A percentile compares a stretch with the other conserved stretches of the same genome.
Conservation (phyloP, 2,329 filamentous ascomycete genomes). For the Xylaria sp. region DNA sequence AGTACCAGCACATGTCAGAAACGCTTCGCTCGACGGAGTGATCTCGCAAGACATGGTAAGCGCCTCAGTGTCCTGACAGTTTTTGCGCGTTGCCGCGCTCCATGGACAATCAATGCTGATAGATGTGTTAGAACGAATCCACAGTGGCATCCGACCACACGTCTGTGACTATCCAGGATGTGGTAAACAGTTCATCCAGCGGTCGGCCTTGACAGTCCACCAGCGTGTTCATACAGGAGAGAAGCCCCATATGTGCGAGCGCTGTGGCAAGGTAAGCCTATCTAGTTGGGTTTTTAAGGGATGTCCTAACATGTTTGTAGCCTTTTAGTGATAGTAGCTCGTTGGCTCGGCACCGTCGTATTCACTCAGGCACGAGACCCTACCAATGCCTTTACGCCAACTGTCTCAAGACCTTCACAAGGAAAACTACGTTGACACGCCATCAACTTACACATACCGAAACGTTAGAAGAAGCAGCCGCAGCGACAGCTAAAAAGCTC, state of each 20-base stretch:
- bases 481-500: conserved; percentile 86
- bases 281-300: background rate
- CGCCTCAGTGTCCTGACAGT: conserved; percentile 30
- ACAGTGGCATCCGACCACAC: conserved; percentile 90
- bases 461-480: conserved; percentile 92
- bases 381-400: conserved; percentile 98
- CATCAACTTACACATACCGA: conserved; percentile 97
- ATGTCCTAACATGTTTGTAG: conserved; percentile 59
- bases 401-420: conserved; percentile 98
- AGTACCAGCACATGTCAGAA: conserved; percentile 89
- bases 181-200: conserved; percentile 96
- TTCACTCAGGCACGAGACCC: conserved; percentile 93
- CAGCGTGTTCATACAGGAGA: conserved; percentile 96
- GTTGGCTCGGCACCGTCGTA: conserved; percentile 89
- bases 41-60: conserved; percentile 93
- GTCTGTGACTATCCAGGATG: conserved; percentile 90
- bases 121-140: conserved; percentile 82
- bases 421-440: conserved; percentile 91
- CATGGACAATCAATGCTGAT: conserved; percentile 5
- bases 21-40: conserved; percentile 91
- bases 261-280: conserved; percentile 86
- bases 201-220: conserved; percentile 94
- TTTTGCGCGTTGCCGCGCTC: background rate
- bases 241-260: conserved; percentile 98
- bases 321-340: conserved; percentile 97